Conservation (phyloP, 306 rosid species). For the Vigna angularis region DNA sequence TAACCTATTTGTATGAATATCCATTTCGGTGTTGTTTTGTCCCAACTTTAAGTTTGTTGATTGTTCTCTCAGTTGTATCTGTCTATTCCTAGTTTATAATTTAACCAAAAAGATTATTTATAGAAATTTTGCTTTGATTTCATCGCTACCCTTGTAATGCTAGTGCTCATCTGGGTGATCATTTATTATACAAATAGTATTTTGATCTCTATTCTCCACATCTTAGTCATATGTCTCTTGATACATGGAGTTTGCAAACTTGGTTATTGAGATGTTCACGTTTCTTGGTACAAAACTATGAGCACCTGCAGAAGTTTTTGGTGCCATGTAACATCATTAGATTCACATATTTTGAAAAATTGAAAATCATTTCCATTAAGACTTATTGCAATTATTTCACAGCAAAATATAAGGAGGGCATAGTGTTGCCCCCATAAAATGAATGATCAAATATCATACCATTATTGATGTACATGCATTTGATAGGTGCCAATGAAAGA, state of each 20-base stretch:
- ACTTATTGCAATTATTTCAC: not conserved
- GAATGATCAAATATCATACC: not conserved
- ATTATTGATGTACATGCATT: slow-evolving; percentile 14
- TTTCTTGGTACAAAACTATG: slow-evolving; percentile 15
- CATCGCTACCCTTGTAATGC: not conserved
- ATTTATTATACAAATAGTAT: not conserved
- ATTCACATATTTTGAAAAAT: no score
- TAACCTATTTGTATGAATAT: not conserved
- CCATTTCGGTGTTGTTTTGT: not conserved
- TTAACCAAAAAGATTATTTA: not conserved
- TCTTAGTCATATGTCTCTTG: not conserved
- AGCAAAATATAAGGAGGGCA: not conserved
- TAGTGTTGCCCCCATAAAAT: not conserved
- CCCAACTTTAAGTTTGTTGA: not conserved
- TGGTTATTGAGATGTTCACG: not conserved
- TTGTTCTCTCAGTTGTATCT: not conserved
- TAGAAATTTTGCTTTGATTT: not conserved
- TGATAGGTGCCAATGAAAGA: slow-evolving; percentile 18
- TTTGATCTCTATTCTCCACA: not conserved
- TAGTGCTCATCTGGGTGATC: not conserved
- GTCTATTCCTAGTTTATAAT: not conserved
- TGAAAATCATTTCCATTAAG: not conserved
- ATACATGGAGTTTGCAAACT: not conserved
- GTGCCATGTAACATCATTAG: not conserved
- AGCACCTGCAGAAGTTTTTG: not conserved